Conservation (phyloP, 768 basidiomycete species). For the Guyanaporus albipodus region DNA sequence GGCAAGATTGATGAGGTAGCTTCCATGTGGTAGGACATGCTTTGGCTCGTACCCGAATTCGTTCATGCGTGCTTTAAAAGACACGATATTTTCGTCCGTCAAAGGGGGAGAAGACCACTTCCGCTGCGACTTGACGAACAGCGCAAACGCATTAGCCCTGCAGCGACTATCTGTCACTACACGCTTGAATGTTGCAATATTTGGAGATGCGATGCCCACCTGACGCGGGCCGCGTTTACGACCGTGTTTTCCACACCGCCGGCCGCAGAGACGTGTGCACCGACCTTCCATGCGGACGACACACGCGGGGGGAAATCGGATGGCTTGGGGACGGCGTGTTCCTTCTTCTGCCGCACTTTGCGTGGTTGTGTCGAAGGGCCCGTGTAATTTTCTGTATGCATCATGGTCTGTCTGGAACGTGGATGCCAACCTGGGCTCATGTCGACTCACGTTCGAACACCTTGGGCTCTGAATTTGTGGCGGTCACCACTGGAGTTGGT, state of each 20-base stretch:
- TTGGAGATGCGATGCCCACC: conserved; percentile 39
- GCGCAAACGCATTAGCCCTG: conserved; percentile 78
- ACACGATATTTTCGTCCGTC: conserved; percentile 43
- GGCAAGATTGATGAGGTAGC: conserved; percentile 80
- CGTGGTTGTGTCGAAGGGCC: conserved; percentile 1
- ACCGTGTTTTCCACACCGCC: conserved; percentile 78
- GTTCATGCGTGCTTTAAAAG: conserved; percentile 60
- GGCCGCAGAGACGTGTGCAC: conserved; percentile 79
- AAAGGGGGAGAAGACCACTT: conserved; percentile 72
- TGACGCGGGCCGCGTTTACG: conserved; percentile 63
- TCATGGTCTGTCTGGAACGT: neutral
- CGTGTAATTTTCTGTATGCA: neutral
- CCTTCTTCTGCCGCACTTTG: conserved; percentile 10
- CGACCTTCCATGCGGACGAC: conserved; percentile 59
- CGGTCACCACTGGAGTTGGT: neutral
- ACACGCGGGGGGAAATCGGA: conserved; percentile 31
- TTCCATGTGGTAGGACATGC: conserved; percentile 79
- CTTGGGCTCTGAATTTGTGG: neutral
- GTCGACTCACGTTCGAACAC: conserved; percentile 10
- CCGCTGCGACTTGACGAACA: conserved; percentile 82
- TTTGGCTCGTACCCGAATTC: conserved; percentile 56
- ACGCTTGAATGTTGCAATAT: no score
- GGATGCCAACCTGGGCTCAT: neutral
- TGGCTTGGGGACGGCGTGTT: conserved; percentile 10
- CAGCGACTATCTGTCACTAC: neutral